Conservation (phyloP, 2,329 filamentous ascomycete genomes). For the Seiridium cupressi region DNA sequence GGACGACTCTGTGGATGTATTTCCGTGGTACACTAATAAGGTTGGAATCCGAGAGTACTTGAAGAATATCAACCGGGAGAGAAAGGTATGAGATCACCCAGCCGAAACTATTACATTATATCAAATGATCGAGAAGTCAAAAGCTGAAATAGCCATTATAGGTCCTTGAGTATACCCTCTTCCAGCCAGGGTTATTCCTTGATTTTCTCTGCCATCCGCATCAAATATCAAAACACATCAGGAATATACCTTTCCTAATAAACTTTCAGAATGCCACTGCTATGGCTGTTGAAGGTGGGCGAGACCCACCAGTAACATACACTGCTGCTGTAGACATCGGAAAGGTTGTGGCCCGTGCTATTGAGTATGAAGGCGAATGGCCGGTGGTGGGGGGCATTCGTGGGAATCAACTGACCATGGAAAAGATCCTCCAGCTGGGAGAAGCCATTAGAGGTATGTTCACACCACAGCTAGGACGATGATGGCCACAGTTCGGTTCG, state of each 20-base stretch:
- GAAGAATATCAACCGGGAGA: conserved; percentile 5
- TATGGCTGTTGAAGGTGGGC: not conserved
- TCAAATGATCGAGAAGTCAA: not conserved
- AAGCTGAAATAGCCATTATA: not conserved
- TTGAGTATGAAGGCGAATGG: conserved; percentile 39
- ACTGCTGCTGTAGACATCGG: conserved; percentile 34
- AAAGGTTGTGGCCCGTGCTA: conserved; percentile 30
- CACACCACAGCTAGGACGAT: not conserved
- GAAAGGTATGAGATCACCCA: conserved; percentile 12
- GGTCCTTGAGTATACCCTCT: conserved; percentile 28
- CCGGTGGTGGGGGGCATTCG: conserved; percentile 35
- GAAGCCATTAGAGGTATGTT: conserved; percentile 30
- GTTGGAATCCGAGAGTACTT: conserved; percentile 14
- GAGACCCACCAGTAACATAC: conserved; percentile 24
- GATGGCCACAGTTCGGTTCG: not conserved
- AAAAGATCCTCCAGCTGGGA: conserved; percentile 29
- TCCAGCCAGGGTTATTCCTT: conserved; percentile 46
- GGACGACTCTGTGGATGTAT: not conserved
- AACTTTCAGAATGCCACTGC: conserved; percentile 15
- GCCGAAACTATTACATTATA: conserved; percentile 18
- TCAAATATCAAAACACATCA: conserved; percentile 35
- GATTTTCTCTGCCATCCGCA: conserved; percentile 47
- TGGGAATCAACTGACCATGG: conserved; percentile 27
- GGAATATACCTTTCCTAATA: conserved; percentile 25
- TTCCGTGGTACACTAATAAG: conserved; percentile 38